Conservation (phyloP, 129 eudicot genomes). For the Solidago caesia region DNA sequence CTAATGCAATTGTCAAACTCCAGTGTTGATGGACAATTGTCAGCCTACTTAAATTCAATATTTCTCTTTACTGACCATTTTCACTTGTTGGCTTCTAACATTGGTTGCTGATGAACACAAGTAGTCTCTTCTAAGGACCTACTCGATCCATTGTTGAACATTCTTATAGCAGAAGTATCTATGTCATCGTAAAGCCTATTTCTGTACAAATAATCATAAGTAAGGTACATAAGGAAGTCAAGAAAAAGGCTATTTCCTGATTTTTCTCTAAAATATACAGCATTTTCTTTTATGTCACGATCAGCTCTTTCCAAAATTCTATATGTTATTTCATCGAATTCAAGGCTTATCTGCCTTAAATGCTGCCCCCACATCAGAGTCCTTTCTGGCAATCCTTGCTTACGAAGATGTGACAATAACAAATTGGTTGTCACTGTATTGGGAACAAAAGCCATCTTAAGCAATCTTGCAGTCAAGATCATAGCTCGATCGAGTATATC, state of each 20-base stretch:
- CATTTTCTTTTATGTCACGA: slow-evolving; percentile 43
- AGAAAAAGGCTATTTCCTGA: slow-evolving; percentile 65
- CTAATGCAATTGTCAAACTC: slow-evolving; percentile 18
- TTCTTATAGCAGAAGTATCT: slow-evolving; percentile 30
- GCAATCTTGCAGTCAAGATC: slow-evolving; percentile 80
- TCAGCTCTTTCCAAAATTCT: slow-evolving; percentile 72
- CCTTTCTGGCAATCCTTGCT: slow-evolving; percentile 80
- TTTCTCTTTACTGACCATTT: slow-evolving; percentile 16
- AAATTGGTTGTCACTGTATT: slow-evolving; percentile 71
- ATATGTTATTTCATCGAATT: slow-evolving; percentile 76
- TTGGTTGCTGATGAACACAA: slow-evolving; percentile 28
- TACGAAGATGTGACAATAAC: slow-evolving; percentile 71
- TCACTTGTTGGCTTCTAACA: slow-evolving; percentile 32
- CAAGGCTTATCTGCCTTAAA: slow-evolving; percentile 60
- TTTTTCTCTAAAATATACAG: slow-evolving; percentile 42
- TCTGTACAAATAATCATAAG: slow-evolving; percentile 65
- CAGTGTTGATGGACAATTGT: not conserved
- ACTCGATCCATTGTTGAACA: slow-evolving; percentile 32
- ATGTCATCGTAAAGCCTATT: slow-evolving; percentile 31
- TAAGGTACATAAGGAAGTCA: slow-evolving; percentile 81
- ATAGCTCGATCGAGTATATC: slow-evolving; percentile 72
- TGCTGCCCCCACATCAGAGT: slow-evolving; percentile 82
- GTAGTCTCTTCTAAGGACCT: slow-evolving; percentile 29
- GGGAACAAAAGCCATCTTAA: slow-evolving; percentile 91
- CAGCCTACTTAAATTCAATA: not conserved